Base-by-base conservation (phyloP, 345 rosid genomes). In the Populus euphratica region DNA sequence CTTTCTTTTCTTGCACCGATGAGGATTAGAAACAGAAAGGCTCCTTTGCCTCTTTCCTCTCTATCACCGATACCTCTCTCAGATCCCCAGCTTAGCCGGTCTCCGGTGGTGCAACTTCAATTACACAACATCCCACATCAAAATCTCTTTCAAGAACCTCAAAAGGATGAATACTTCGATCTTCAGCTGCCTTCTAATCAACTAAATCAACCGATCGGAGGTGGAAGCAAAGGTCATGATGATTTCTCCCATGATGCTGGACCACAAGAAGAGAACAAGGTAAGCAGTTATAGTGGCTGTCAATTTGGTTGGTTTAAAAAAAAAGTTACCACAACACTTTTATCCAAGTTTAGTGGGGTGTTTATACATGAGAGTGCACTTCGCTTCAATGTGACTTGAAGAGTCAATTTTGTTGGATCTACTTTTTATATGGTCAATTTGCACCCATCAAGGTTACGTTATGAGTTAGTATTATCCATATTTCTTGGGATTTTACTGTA, bases 1-100 rank as follows among this genome's bases (percentile, higher is more conserved):
- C 79, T 50, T 67, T 56, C 79, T 56, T 50, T 10, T 61, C 69
- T 80, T 78, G 78, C 85, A 79, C 75, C 81, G 78, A 96, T 96
- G 99, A 96, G 99, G 93, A 93, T 93, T 91, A 90, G 99, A 74
- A 96, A 93, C 83, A 88, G 99, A 81, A 87, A 85, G 81, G 91
- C 80, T 17, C 96, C 92, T 35, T 84, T 91, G 17, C 90, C 99
- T 44, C 86, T 92, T 49, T 88, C 97, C 12, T 87, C 97, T 59
- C 89, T 91, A 5, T 89, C 91, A 62, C 97, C 95, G 33, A 82
- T 89, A 9, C 94, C 93, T 69, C 80, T 90, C 63, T 88, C 96
- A 89, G 97, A 92, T 93, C 97, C 90, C 93, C 84, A 82, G 88
- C 79, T 68, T 56, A 78, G 80, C 89, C 83, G 73, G 39, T 61